These are phyloP conservation scores for Trametes cingulata DNA, from an alignment of 768 basidiomycete genomes.

Conservation along the genomic window DNA sequence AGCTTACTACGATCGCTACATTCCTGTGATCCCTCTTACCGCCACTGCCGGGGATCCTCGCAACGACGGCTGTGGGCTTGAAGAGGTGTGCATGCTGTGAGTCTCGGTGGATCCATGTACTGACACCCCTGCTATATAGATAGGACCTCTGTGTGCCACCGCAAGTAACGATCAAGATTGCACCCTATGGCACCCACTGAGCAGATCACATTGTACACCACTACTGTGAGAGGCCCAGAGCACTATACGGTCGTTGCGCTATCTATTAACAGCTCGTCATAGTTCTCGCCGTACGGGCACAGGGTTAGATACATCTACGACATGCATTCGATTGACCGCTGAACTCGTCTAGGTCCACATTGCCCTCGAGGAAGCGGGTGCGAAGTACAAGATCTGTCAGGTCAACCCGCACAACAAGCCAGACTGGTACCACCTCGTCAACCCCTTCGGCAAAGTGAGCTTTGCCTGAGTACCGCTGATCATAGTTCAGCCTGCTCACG, in stretches of 20 bases:
- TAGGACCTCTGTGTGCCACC: not conserved
- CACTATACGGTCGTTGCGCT: too few relatives aligned
- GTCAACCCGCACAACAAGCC: slow-evolving; percentile 66
- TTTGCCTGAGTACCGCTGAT: too few relatives aligned
- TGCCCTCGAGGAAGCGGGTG: slow-evolving; percentile 55
- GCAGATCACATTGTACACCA: not conserved
- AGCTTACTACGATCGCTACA: too few relatives aligned
- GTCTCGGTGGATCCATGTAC: too few relatives aligned
- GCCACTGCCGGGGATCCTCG: too few relatives aligned
- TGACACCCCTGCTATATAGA: not conserved
- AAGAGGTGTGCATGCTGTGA: too few relatives aligned
- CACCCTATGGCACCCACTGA: not conserved
- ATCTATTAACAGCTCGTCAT: not conserved
- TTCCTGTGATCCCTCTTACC: too few relatives aligned
- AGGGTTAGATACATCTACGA: slow-evolving; percentile 41
- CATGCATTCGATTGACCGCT: too few relatives aligned
- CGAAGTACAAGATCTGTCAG: slow-evolving; percentile 49
- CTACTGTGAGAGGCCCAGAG: not conserved
- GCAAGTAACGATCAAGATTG: not conserved
- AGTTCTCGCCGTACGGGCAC: slow-evolving; percentile 62
- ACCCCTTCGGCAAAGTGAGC: slow-evolving; percentile 60
- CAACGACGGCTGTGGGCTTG: too few relatives aligned
- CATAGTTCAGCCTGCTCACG: not conserved
- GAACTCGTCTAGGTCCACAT: slow-evolving; percentile 47
- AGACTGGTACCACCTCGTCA: slow-evolving; percentile 65